A percentile compares a stretch with the other conserved stretches of the same genome.
phyloP scores from a whole-genome alignment of 2,329 filamentous ascomycete genomes.

The Aspergillus sp. region DNA sequence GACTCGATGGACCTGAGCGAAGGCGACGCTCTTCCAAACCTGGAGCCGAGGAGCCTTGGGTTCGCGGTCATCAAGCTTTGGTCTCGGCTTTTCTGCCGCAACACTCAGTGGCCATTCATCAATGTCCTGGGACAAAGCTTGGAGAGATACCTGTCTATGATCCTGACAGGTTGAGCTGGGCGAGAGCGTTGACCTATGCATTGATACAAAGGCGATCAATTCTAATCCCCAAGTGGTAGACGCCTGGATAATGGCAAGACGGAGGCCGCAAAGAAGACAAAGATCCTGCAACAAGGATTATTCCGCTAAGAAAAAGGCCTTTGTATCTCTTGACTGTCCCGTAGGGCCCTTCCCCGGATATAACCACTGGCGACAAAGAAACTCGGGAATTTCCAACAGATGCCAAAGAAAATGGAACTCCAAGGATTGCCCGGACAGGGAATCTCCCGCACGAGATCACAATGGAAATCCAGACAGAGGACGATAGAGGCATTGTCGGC shows the following conservation, averaged over 20 bases:
- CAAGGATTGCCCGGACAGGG: too few species aligned
- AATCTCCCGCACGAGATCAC: too few species aligned
- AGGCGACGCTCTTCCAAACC: slow-evolving; percentile 12
- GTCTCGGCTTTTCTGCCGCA: slow-evolving; percentile 22
- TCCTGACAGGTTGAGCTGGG: slow-evolving; percentile 7
- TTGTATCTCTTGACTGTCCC: too few species aligned
- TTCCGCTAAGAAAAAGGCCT: not conserved
- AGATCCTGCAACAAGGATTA: not conserved
- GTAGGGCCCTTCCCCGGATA: too few species aligned
- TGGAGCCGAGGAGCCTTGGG: slow-evolving; percentile 18
- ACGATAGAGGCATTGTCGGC: not conserved
- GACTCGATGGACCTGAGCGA: slow-evolving; percentile 22
- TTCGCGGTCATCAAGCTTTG: slow-evolving; percentile 22
- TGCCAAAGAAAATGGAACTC: too few species aligned
- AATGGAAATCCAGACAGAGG: not conserved
- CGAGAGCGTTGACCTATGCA: too few species aligned
- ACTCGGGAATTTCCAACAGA: too few species aligned
- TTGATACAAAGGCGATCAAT: too few species aligned
- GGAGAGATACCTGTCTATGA: slow-evolving; percentile 19
- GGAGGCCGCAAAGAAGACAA: not conserved
- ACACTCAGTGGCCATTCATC: slow-evolving; percentile 27
- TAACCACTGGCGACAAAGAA: too few species aligned
- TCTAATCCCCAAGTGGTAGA: too few species aligned
- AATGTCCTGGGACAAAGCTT: slow-evolving; percentile 23
- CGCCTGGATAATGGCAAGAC: not conserved